A percentile compares a stretch with the other conserved stretches of the same genome.
Conservation (phyloP, 495 filamentous ascomycete genomes). For the Cercophora scortea region DNA sequence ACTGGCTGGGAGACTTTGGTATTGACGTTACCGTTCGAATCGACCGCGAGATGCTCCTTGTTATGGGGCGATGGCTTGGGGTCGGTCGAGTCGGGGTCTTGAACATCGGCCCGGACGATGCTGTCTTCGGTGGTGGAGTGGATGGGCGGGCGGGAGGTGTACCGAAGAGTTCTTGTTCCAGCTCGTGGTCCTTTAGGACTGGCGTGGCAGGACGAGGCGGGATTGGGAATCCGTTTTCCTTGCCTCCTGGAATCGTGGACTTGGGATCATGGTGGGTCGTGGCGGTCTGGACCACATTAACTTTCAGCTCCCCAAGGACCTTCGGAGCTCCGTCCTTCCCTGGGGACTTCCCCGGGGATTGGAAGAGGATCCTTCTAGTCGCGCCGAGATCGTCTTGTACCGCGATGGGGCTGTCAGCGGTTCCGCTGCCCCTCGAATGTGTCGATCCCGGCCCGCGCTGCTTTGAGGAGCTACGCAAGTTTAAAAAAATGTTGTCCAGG, state of each 20-base stretch:
- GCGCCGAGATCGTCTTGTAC: conserved; percentile 51
- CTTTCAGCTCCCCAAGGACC: conserved; percentile 47
- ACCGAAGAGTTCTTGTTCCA: conserved; percentile 52
- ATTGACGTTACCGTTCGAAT: conserved; percentile 33
- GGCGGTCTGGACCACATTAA: conserved; percentile 48
- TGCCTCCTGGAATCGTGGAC: conserved; percentile 22
- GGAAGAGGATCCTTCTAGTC: conserved; percentile 74
- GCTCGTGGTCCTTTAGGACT: conserved; percentile 29
- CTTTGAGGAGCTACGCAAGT: conserved; percentile 26
- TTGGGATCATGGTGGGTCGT: conserved; percentile 26
- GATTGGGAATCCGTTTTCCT: conserved; percentile 26
- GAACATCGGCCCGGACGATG: conserved; percentile 31
- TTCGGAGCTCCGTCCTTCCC: conserved; percentile 53
- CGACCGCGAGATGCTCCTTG: conserved; percentile 46
- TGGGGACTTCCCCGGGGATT: conserved; percentile 55
- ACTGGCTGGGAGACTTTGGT: conserved; percentile 26
- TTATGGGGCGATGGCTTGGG: conserved; percentile 48
- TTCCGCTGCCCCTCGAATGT: conserved; percentile 46
- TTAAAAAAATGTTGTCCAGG: conserved; percentile 15
- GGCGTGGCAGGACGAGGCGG: conserved; percentile 13
- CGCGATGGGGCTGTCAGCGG: conserved; percentile 55
- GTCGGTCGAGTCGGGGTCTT: conserved; percentile 52
- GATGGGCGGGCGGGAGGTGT: conserved; percentile 42
- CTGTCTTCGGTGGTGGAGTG: conserved; percentile 54
- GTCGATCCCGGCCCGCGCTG: conserved; percentile 28